Percentiles rank a stretch among this genome's conserved stretches.
These are phyloP conservation scores for Lactarius quietus DNA, from an alignment of 768 basidiomycete genomes.

Conservation along the genomic window DNA sequence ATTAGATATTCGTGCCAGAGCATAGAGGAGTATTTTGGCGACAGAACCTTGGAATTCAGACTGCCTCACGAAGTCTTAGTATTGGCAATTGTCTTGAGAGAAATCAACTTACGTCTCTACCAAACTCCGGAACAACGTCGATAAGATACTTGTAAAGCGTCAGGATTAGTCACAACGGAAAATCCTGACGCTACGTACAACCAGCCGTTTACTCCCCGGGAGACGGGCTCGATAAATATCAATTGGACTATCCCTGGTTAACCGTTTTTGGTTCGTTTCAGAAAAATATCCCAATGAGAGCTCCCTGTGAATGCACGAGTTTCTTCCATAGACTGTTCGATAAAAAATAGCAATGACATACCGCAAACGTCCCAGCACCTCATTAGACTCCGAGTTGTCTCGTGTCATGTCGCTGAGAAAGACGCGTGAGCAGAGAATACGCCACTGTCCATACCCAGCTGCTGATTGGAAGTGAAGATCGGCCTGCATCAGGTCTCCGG, in stretches of 20 bases:
- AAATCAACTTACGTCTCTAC: conserved; percentile 14
- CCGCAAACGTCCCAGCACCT: conserved; percentile 8
- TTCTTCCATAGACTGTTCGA: neutral
- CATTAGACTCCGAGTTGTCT: neutral
- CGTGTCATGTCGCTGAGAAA: conserved; percentile 3
- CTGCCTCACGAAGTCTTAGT: conserved; percentile 2
- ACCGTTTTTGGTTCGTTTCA: conserved; percentile 14
- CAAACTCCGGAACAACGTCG: conserved; percentile 18
- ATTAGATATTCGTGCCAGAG: neutral
- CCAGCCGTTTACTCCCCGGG: conserved; percentile 17
- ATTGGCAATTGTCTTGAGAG: neutral
- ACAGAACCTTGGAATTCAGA: conserved; percentile 17
- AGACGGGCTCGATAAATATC: conserved; percentile 23
- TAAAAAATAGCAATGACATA: neutral
- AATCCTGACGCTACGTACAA: conserved; percentile 11
- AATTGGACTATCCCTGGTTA: conserved; percentile 20
- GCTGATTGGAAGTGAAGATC: conserved; percentile 18
- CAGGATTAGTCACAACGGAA: neutral
- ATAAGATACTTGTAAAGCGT: conserved; percentile 18
- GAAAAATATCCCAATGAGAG: conserved; percentile 23
- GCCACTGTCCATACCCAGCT: conserved; percentile 15
- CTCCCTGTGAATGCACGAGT: conserved; percentile 6
- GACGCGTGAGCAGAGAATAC: neutral
- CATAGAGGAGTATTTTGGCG: neutral
- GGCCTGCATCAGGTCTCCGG: neutral